Base-by-base conservation (phyloP, 176 grass and related monocot species). In the Oryza punctata region DNA sequence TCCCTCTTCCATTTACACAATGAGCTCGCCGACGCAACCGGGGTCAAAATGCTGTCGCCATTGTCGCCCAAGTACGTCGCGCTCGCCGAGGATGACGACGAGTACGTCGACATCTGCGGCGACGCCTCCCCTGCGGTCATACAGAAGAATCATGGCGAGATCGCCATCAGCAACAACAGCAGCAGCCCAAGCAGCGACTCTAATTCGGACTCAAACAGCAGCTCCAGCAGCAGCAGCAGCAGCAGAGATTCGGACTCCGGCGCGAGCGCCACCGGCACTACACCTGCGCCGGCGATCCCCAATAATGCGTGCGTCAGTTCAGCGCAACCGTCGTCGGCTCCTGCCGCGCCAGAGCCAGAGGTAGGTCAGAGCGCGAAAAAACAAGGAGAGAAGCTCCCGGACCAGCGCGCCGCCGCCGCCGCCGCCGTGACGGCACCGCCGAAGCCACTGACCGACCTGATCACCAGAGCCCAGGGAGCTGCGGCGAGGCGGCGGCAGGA, bases 81-180 rank as follows among this genome's bases (percentile, higher is more conserved):
- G 38, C 26, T 82, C 12, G 57, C 70, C 6, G 80, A 46, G 25
- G 57, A 82, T 0, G 38, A 45, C 5, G 68, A 81, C 13, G n/a
- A 65, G 26, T 65, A 82, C 4, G 70, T 82, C 6, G 88, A 89
- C 67, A 90, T 90, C 65, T 82, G 83, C 33, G 83, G 88, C 33
- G 59, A 67, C 57, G 66, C 83, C 66, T 89, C 88, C 2, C 88
- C 83, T 2, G 21, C 82, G 21, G 54, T 73, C 65, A 12, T 86
- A n/a, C 26, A 46, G 4, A 83, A 33, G 7, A 83, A 47, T 47
- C 27, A 11, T 35, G 81, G 11, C 6, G 72, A 50, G 8, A 44
- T 26, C 44, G 74, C 26, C 2, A 14, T 1, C 19, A 73, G 18
- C 2, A 14, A 7, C 52, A 47, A 28, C 65, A 76, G 38, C 49